Evolutionary conservation across 2,329 filamentous ascomycete genomes (phyloP).

Genomic region (Pseudogymnoascus sp.): DNA sequence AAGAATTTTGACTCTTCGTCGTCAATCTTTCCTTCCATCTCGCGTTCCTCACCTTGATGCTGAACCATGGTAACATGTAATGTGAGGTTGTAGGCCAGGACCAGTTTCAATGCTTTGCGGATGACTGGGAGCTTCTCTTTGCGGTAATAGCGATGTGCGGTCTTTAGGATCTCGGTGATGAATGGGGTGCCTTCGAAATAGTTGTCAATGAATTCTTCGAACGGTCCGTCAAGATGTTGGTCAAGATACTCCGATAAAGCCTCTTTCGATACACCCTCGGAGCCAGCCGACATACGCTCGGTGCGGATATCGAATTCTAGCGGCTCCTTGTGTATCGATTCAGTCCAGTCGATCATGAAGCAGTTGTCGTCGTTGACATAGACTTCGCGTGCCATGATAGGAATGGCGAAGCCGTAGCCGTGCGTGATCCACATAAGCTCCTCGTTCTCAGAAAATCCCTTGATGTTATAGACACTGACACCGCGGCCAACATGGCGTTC

Average conservation of each 20-base stretch:
- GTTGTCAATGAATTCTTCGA: constrained; percentile 89
- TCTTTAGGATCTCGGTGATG: constrained; percentile 93
- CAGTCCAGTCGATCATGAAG: constrained; percentile 90
- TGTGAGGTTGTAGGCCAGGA: constrained; percentile 92
- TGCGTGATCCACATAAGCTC: constrained; percentile 85
- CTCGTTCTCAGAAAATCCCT: constrained; percentile 66
- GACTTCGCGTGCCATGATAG: constrained; percentile 88
- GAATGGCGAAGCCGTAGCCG: constrained; percentile 87
- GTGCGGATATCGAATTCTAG: constrained; percentile 81
- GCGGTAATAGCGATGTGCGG: constrained; percentile 84
- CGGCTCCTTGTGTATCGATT: constrained; percentile 68
- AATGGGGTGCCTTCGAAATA: constrained; percentile 95
- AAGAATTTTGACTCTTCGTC: constrained; percentile 80
- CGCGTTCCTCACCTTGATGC: constrained; percentile 73
- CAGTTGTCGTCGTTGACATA: constrained; percentile 87
- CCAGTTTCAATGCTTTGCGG: constrained; percentile 89
- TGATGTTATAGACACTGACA: constrained; percentile 91
- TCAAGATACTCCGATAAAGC: constrained; percentile 88
- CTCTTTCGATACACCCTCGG: constrained; percentile 75
- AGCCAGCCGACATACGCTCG: constrained; percentile 79
- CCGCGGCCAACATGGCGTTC: constrained; percentile 81
- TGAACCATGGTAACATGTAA: constrained; percentile 92
- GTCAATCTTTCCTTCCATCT: constrained; percentile 74
- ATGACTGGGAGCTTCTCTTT: constrained; percentile 84
- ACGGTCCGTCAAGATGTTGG: constrained; percentile 85